Evolutionary conservation across 2,329 filamentous ascomycete species (phyloP).

Genomic region (Helicocarpus griseus): DNA sequence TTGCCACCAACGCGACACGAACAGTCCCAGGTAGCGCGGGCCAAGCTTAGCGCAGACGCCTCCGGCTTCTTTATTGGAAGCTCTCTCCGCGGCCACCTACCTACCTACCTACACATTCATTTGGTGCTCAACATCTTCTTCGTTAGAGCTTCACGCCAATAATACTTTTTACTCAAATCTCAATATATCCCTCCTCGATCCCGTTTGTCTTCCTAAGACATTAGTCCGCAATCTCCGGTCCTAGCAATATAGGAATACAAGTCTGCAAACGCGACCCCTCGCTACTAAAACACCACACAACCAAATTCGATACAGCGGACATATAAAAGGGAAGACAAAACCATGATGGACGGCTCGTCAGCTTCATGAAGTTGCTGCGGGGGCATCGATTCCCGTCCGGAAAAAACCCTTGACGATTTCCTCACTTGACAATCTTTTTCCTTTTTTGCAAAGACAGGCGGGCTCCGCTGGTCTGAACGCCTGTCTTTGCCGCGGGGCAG

Average conservation of each 20-base stretch:
- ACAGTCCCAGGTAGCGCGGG: not conserved
- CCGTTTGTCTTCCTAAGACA: not conserved
- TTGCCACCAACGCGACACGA: not conserved
- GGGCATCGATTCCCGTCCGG: too few species aligned
- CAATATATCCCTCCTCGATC: not conserved
- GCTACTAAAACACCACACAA: too few species aligned
- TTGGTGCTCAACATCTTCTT: not conserved
- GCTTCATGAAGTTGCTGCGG: too few species aligned
- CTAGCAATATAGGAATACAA: too few species aligned
- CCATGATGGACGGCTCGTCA: too few species aligned
- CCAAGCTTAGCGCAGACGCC: not conserved
- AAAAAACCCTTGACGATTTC: too few species aligned
- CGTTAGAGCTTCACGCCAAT: not conserved
- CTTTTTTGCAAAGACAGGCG: not conserved
- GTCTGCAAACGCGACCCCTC: too few species aligned
- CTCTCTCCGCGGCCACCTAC: not conserved
- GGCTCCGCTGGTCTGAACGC: not conserved
- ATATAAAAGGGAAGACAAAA: too few species aligned
- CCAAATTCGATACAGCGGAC: too few species aligned
- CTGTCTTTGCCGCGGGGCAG: not conserved
- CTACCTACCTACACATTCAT: too few species aligned
- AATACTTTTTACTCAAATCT: not conserved
- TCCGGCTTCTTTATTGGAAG: not conserved
- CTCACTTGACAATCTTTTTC: not conserved
- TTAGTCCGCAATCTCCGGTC: not conserved